Evolutionary conservation across 352 stramenopile genomes (phyloP).

Genomic region (Albugo laibachii): DNA sequence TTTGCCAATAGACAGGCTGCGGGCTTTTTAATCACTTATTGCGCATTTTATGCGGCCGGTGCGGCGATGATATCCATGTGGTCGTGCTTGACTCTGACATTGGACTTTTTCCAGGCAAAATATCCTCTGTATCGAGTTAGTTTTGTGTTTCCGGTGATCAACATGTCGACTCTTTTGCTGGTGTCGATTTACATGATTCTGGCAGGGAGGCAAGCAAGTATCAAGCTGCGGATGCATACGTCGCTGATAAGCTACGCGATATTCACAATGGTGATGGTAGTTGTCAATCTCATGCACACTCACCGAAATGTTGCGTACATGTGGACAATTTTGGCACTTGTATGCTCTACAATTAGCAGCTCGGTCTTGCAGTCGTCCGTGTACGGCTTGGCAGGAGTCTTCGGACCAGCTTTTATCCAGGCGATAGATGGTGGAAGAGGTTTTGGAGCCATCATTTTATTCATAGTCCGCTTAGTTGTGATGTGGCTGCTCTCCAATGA

Average conservation of each 20-base stretch:
- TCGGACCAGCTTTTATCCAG: conserved; percentile 54
- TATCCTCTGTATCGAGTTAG: conserved; percentile 43
- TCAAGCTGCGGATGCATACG: conserved; percentile 31
- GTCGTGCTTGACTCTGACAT: conserved; percentile 52
- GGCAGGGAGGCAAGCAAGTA: conserved; percentile 30
- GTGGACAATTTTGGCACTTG: conserved; percentile 33
- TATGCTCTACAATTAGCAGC: conserved; percentile 38
- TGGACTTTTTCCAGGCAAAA: conserved; percentile 43
- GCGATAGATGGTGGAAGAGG: conserved; percentile 61
- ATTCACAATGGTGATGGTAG: conserved; percentile 32
- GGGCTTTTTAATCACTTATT: conserved; percentile 27
- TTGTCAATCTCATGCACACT: conserved; percentile 35
- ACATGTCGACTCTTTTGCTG: conserved; percentile 64
- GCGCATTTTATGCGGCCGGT: conserved; percentile 53
- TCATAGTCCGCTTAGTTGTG: conserved; percentile 29
- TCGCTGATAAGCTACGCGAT: conserved; percentile 27
- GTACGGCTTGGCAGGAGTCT: conserved; percentile 61
- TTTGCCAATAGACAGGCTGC: not conserved
- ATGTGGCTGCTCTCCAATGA: conserved; percentile 22
- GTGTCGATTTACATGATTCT: conserved; percentile 70
- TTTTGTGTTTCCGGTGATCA: conserved; percentile 67
- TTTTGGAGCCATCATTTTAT: conserved; percentile 51
- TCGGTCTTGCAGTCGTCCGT: conserved; percentile 51
- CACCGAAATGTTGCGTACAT: conserved; percentile 23
- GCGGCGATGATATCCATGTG: conserved; percentile 55